Percentiles rank a stretch among this genome's conserved stretches.
Evolutionary conservation across 73 alveolate genomes (phyloP).

Genomic region (Stentor roeselii): DNA sequence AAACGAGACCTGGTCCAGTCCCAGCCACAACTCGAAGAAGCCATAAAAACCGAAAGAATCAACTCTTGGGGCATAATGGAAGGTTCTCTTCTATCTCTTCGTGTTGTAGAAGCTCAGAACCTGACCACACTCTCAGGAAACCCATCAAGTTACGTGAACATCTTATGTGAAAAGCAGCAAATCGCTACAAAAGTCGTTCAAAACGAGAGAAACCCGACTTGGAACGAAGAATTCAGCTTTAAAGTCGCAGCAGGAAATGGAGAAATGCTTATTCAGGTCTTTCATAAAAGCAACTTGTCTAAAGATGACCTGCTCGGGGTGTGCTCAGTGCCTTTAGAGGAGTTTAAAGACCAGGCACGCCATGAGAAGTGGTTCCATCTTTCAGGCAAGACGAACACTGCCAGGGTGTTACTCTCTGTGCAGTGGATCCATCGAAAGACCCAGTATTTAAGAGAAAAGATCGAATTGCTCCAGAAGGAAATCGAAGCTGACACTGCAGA

Average conservation of each 20-base stretch:
- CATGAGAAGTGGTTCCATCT: constrained; percentile 53
- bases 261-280: constrained; percentile 36
- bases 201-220: constrained; percentile 49
- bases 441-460: neutral
- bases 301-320: constrained; percentile 62
- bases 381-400: constrained; percentile 4
- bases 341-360: constrained; percentile 44
- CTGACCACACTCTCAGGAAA: constrained; percentile 43
- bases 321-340: constrained; percentile 28
- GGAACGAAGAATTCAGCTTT: constrained; percentile 64
- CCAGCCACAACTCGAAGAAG: constrained; percentile 37
- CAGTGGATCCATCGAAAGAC: constrained; percentile 29
- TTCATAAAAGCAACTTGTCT: constrained; percentile 44
- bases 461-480: neutral
- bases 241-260: constrained; percentile 43
- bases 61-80: constrained; percentile 51
- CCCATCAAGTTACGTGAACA: constrained; percentile 47
- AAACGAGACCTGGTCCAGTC: constrained; percentile 31
- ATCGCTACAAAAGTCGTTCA: constrained; percentile 34
- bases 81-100: constrained; percentile 43
- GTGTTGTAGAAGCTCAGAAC: constrained; percentile 56
- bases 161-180: constrained; percentile 39
- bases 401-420: neutral
- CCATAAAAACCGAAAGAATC: constrained; percentile 44
- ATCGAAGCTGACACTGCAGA: neutral